Conservation (phyloP, 2,329 filamentous ascomycete species). For the Calcarisporium arbuscula region DNA sequence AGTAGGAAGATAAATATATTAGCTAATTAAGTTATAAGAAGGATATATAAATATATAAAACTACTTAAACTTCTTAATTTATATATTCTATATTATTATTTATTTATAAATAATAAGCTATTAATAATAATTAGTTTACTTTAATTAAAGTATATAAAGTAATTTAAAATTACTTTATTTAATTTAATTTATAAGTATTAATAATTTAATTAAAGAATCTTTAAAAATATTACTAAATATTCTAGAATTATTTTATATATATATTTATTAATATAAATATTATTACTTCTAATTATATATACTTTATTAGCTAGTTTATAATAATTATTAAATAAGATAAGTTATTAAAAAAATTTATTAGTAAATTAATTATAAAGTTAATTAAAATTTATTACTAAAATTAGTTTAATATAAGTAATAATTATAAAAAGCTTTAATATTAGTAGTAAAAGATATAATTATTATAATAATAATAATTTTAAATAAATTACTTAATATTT, state of each 20-base stretch:
- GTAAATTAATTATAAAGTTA: constrained; percentile 8
- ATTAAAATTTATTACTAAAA: constrained; percentile 6
- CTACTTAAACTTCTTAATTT: constrained; percentile 2
- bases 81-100: constrained; percentile 4
- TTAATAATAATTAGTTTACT: constrained; percentile 4
- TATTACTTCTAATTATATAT: not conserved
- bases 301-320: not conserved
- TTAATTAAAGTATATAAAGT: constrained; percentile 2
- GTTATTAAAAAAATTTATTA: not conserved
- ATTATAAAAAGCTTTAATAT: constrained; percentile 3
- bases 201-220: not conserved
- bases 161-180: constrained; percentile 2
- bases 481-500: constrained; percentile 2
- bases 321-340: not conserved
- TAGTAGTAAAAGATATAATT: constrained; percentile 1
- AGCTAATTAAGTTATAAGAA: not conserved
- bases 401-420: too few species aligned
- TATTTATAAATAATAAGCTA: constrained; percentile 3
- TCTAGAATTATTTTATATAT: not conserved
- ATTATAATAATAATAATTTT: not conserved
- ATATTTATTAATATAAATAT: not conserved
- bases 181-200: not conserved
- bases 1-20: not conserved
- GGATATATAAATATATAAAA: constrained; percentile 1
- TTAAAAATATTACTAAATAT: not conserved